These are phyloP conservation scores for Naumovozyma dairenensis DNA, from an alignment of 805 yeast species.

Conservation along the genomic window DNA sequence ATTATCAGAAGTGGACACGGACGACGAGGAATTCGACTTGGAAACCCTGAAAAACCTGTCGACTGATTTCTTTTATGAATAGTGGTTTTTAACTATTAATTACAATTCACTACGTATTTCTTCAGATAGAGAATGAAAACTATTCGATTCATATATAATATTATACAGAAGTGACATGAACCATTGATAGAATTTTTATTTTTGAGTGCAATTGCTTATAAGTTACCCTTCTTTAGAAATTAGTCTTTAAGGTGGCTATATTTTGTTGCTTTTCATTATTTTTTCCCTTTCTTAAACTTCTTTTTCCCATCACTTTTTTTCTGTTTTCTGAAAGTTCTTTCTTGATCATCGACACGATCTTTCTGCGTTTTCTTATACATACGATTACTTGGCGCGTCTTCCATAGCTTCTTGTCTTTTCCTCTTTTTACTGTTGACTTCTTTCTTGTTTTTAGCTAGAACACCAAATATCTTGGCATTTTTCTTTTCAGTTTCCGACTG, in stretches of 20 bases:
- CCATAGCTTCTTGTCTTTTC: conserved; percentile 58
- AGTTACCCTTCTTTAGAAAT: too few species aligned
- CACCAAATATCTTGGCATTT: conserved; percentile 29
- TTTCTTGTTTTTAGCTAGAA: conserved; percentile 42
- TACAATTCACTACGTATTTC: too few species aligned
- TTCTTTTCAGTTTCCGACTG: conserved; percentile 43
- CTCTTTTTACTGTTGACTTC: conserved; percentile 55
- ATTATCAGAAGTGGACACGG: conserved; percentile 16
- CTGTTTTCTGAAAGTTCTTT: conserved; percentile 31
- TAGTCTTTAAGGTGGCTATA: too few species aligned
- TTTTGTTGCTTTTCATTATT: too few species aligned
- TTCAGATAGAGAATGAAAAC: too few species aligned
- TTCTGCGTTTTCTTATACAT: conserved; percentile 70
- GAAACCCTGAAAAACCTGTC: conserved; percentile 18
- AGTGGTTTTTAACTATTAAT: too few species aligned
- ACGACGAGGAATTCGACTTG: conserved; percentile 19
- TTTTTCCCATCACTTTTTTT: conserved; percentile 21
- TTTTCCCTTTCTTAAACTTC: conserved; percentile 13
- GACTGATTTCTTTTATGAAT: conserved; percentile 23
- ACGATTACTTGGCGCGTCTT: conserved; percentile 37
- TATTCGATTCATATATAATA: too few species aligned
- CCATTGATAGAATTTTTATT: too few species aligned
- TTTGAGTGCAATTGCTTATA: too few species aligned
- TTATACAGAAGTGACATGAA: too few species aligned
- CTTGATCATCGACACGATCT: conserved; percentile 51